Evolutionary conservation across 108 stramenopile species (phyloP).

Genomic region (Nannochloropsis oceanica): DNA sequence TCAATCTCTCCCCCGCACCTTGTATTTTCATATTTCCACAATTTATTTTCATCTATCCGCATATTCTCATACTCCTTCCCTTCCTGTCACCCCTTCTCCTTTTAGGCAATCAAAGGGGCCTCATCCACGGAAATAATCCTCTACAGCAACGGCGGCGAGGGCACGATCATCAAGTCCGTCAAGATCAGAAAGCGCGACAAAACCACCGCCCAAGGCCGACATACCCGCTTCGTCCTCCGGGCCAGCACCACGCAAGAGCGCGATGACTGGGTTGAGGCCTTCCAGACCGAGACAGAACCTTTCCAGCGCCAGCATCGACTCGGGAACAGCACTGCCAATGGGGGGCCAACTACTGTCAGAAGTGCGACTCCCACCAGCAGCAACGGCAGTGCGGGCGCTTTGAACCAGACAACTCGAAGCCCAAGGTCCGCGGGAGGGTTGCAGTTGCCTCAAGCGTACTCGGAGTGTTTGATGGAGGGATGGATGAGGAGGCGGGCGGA

Average conservation of each 20-base stretch:
- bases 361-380: too few relatives aligned
- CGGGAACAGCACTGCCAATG: neutral
- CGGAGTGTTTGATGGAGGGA: neutral
- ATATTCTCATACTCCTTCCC: neutral
- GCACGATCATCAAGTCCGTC: neutral
- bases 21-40: neutral
- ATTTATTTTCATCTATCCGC: neutral
- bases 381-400: too few relatives aligned
- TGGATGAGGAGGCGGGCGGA: neutral
- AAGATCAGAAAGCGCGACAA: neutral
- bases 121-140: constrained; percentile 4
- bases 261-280: constrained; percentile 9
- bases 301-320: neutral
- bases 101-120: constrained; percentile 2
- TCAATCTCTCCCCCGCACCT: neutral
- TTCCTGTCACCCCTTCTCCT: too few relatives aligned
- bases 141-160: neutral
- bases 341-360: too few relatives aligned
- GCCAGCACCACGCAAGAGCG: constrained; percentile 1
- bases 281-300: constrained; percentile 1
- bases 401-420: neutral
- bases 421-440: neutral
- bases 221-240: constrained; percentile 5
- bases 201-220: neutral
- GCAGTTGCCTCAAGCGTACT: neutral